Percentiles rank a stretch among this genome's conserved stretches.
phyloP scores from a whole-genome alignment of 176 grass and related monocot species.

The Oryza longistaminata region DNA sequence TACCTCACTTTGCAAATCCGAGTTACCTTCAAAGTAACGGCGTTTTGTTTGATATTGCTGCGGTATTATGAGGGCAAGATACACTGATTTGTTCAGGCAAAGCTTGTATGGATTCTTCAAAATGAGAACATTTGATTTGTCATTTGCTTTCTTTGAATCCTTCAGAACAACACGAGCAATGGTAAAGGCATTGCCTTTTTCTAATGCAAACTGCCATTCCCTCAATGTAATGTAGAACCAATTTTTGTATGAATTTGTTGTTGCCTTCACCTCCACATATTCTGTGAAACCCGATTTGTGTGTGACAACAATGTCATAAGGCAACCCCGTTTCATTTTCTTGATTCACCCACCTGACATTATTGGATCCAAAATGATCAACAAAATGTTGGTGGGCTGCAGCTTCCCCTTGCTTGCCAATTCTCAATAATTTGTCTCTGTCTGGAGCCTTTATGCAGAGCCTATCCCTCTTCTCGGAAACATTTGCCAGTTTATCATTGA shows the following conservation, averaged over 20 bases:
- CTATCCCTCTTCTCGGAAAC: slow-evolving; percentile 32
- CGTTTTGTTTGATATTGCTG: neutral
- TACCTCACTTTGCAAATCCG: neutral
- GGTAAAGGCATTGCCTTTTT: slow-evolving; percentile 65
- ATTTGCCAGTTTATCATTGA: slow-evolving; percentile 35
- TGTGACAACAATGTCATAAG: slow-evolving; percentile 76
- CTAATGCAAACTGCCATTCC: slow-evolving; percentile 86
- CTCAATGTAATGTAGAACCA: slow-evolving; percentile 78
- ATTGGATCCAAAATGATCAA: slow-evolving; percentile 44
- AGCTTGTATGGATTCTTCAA: slow-evolving; percentile 67
- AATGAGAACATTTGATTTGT: slow-evolving; percentile 32
- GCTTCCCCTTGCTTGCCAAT: slow-evolving; percentile 75
- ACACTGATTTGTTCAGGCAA: slow-evolving; percentile 58
- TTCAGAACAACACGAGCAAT: slow-evolving; percentile 74
- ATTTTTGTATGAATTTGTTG: slow-evolving; percentile 59
- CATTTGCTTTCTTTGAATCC: slow-evolving; percentile 46
- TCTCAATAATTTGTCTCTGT: slow-evolving; percentile 44
- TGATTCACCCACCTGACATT: slow-evolving; percentile 84
- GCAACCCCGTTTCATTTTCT: slow-evolving; percentile 67
- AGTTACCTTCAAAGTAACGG: neutral
- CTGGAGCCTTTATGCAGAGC: slow-evolving; percentile 13
- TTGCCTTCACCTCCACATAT: slow-evolving; percentile 92
- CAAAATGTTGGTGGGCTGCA: slow-evolving; percentile 65
- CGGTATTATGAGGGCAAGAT: slow-evolving; percentile 63
- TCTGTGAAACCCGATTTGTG: slow-evolving; percentile 42